Conservation (phyloP, 257 asterid species). For the Solanum gandarillasii region DNA sequence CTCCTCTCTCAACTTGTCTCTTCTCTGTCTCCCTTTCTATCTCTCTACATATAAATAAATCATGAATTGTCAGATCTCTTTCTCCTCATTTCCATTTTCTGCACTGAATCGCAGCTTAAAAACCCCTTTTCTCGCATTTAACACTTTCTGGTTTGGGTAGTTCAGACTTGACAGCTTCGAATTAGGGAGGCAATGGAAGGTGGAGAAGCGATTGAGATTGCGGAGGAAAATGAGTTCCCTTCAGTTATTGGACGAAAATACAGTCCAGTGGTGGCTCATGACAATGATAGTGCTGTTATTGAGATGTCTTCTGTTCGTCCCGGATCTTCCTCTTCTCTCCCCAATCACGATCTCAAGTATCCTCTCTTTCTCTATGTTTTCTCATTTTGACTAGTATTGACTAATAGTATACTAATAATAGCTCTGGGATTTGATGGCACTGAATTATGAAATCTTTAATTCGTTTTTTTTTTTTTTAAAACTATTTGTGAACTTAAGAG, state of each 20-base stretch:
- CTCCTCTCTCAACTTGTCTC: background rate
- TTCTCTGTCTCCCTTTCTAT: background rate
- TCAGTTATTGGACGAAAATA: slow-evolving; percentile 53
- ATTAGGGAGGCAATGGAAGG: background rate
- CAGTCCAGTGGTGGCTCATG: slow-evolving; percentile 62
- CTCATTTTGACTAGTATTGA: background rate
- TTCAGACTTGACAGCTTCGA: background rate
- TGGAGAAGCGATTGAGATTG: slow-evolving; percentile 41
- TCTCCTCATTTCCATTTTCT: background rate
- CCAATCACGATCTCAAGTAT: slow-evolving; percentile 33
- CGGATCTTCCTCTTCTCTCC: slow-evolving; percentile 25
- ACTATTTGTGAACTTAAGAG: background rate
- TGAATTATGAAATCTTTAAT: background rate
- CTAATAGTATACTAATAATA: background rate
- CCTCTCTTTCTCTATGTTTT: background rate
- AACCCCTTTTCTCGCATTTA: background rate
- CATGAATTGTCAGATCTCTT: slow-evolving; percentile 2
- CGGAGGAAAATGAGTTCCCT: slow-evolving; percentile 33
- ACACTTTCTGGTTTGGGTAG: background rate
- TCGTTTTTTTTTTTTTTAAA: background rate
- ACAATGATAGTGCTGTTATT: slow-evolving; percentile 42
- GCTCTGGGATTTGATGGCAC: background rate
- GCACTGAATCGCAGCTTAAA: background rate
- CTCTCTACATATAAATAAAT: background rate
- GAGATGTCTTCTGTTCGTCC: slow-evolving; percentile 66